Evolutionary conservation across 2,329 filamentous ascomycete genomes (phyloP).

Genomic region (Aspergillus sp.): DNA sequence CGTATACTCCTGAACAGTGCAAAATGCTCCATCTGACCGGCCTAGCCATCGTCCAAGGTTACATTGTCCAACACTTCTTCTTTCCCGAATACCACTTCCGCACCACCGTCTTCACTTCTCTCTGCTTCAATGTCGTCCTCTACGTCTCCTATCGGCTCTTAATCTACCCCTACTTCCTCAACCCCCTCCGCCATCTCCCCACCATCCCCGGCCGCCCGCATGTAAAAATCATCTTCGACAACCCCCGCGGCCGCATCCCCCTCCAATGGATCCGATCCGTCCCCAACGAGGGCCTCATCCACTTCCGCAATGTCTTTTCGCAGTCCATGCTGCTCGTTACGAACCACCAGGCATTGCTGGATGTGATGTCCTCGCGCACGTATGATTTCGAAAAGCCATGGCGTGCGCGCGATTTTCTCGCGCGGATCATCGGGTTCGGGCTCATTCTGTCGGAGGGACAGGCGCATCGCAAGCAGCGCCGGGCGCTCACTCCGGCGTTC

Average conservation of each 20-base stretch:
- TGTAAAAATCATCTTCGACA: conserved; percentile 25
- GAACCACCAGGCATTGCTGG: conserved; percentile 39
- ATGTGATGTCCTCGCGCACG: conserved; percentile 46
- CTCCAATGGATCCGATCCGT: conserved; percentile 46
- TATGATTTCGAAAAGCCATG: conserved; percentile 51
- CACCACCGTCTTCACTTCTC: conserved; percentile 12
- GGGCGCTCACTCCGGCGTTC: conserved; percentile 31
- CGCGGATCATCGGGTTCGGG: conserved; percentile 45
- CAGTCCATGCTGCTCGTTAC: conserved; percentile 24
- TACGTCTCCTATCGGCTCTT: conserved; percentile 33
- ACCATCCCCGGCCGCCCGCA: conserved; percentile 28
- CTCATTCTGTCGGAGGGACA: conserved; percentile 46
- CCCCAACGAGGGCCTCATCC: conserved; percentile 50
- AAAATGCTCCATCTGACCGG: conserved; percentile 8
- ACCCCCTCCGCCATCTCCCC: conserved; percentile 46
- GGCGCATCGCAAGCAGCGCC: conserved; percentile 43
- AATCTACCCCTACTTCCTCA: conserved; percentile 47
- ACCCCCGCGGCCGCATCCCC: conserved; percentile 24
- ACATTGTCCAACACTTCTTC: conserved; percentile 20
- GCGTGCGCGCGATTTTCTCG: conserved; percentile 38
- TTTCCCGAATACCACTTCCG: conserved; percentile 21
- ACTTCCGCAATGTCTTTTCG: conserved; percentile 46
- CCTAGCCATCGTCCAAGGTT: conserved; percentile 22
- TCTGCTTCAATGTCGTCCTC: conserved; percentile 20
- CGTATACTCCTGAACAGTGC: too few species aligned